phyloP scores from a whole-genome alignment of 139 green algal species.

The Edaphochlamys debaryana region DNA sequence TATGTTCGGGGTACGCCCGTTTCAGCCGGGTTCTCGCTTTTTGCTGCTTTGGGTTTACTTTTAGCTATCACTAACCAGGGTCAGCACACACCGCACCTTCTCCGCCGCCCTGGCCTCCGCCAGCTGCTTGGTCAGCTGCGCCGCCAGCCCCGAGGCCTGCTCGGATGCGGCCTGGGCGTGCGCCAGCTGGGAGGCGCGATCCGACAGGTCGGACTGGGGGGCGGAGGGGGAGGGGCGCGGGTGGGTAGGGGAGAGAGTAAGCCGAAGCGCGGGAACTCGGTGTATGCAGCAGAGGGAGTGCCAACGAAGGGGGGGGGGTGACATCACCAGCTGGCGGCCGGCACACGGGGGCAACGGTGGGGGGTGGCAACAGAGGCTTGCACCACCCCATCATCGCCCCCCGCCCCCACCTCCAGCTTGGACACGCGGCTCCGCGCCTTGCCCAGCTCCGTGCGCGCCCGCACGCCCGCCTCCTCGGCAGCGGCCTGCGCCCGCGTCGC shows the following conservation, averaged over 20 bases:
- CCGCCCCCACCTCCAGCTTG: constrained; percentile 10
- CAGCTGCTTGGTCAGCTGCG: background rate
- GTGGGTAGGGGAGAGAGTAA: too few relatives aligned
- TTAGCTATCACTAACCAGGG: too few relatives aligned
- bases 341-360: too few relatives aligned
- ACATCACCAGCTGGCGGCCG: too few relatives aligned
- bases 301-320: too few relatives aligned
- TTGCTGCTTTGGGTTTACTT: too few relatives aligned
- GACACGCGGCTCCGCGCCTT: constrained; percentile 1
- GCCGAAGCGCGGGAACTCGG: too few relatives aligned
- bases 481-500: constrained; percentile 14
- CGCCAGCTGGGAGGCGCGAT: background rate
- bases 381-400: background rate
- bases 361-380: too few relatives aligned
- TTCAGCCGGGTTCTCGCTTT: too few relatives aligned
- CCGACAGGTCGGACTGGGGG: constrained; percentile 3
- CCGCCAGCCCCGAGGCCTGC: background rate
- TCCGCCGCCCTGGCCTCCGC: background rate
- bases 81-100: too few relatives aligned
- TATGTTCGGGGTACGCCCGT: too few relatives aligned
- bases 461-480: constrained; percentile 24
- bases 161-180: background rate
- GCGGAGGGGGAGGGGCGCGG: background rate
- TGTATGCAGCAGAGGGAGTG: too few relatives aligned
- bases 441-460: constrained; percentile 29